Evolutionary conservation across 352 stramenopile species (phyloP).

Genomic region (Elongisporangium anandrum): DNA sequence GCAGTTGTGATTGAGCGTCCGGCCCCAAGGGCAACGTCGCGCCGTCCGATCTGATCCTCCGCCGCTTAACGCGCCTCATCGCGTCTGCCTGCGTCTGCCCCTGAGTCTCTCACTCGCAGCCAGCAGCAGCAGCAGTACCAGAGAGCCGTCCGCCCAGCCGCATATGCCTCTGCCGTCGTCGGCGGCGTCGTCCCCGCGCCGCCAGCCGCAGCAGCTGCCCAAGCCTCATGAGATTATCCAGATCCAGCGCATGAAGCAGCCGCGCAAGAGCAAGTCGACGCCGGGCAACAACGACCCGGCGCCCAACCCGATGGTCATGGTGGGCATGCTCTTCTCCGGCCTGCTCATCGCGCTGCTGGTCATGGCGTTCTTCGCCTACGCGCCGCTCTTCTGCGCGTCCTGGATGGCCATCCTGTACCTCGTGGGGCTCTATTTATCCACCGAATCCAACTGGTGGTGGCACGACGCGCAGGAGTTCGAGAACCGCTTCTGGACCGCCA

Average conservation of each 20-base stretch:
- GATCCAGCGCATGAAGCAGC: constrained; percentile 37
- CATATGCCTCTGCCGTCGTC: constrained; percentile 6
- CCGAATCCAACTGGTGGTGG: constrained; percentile 82
- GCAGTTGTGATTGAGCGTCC: not conserved
- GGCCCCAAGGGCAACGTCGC: not conserved
- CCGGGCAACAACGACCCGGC: constrained; percentile 26
- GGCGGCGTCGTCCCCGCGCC: not conserved
- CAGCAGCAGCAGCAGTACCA: not conserved
- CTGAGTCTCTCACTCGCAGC: not conserved
- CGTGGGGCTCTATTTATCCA: constrained; percentile 76
- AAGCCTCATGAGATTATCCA: constrained; percentile 38
- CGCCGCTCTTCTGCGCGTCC: constrained; percentile 71
- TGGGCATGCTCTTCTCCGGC: constrained; percentile 61
- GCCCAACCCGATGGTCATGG: constrained; percentile 62
- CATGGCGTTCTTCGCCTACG: constrained; percentile 82
- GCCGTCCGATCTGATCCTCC: constrained; percentile 1
- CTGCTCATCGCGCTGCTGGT: constrained; percentile 60
- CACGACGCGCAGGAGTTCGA: constrained; percentile 94
- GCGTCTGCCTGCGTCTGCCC: not conserved
- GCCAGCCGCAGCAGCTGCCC: constrained; percentile 4
- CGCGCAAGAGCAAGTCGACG: constrained; percentile 9
- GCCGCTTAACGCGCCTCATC: not conserved
- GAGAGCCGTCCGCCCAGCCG: constrained; percentile 1
- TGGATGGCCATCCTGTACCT: constrained; percentile 83
- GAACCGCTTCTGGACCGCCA: constrained; percentile 97